These are phyloP conservation scores for Aquilaria malaccensis DNA, from an alignment of 345 rosid species.

Conservation along the genomic window DNA sequence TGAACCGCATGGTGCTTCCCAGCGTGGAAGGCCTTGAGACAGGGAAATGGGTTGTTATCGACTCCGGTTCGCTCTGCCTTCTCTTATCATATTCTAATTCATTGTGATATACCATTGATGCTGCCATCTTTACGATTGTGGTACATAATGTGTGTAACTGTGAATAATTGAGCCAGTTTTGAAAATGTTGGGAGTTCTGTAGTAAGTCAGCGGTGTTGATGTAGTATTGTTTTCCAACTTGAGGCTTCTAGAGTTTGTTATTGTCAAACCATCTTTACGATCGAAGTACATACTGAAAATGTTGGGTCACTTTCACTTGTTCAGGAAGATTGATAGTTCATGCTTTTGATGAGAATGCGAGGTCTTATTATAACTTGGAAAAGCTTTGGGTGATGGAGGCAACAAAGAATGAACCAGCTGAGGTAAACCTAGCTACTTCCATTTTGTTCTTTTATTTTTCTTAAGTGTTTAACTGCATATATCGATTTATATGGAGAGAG, in stretches of 20 bases:
- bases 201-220: background rate
- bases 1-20: conserved; percentile 47
- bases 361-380: conserved; percentile 80
- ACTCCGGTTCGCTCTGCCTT: conserved; percentile 51
- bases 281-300: background rate
- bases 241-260: background rate
- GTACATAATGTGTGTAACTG: no score
- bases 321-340: conserved; percentile 76
- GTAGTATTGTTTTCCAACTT: background rate
- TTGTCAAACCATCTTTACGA: no score
- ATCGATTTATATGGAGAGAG: no score
- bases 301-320: conserved; percentile 6
- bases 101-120: no score
- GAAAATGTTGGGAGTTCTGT: background rate
- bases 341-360: conserved; percentile 93
- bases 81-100: background rate
- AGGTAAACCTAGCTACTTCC: conserved; percentile 26
- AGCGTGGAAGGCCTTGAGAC: conserved; percentile 61
- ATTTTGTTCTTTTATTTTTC: no score
- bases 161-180: no score
- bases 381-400: conserved; percentile 40
- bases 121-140: no score
- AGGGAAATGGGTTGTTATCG: conserved; percentile 83
- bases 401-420: conserved; percentile 28
- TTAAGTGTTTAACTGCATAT: no score